Conservation (phyloP, 192 early-diverging fungal genomes). For the Podila horticola region DNA sequence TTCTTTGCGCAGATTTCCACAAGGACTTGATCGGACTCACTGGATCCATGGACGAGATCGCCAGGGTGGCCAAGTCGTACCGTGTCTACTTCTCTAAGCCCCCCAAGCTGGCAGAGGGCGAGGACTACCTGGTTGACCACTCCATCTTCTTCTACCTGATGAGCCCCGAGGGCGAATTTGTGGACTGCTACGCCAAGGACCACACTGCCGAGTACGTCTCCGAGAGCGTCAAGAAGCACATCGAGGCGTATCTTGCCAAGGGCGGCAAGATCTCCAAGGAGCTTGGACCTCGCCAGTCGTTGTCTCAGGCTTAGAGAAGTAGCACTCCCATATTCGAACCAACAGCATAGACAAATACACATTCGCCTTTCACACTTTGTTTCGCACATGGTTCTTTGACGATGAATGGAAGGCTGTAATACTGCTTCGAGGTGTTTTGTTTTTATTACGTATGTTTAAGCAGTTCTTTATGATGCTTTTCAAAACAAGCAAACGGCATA, state of each 20-base stretch:
- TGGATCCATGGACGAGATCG: constrained; percentile 86
- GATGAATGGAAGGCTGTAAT: too few relatives aligned
- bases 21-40: constrained; percentile 93
- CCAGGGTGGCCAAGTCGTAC: constrained; percentile 86
- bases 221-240: constrained; percentile 63
- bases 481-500: too few relatives aligned
- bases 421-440: too few relatives aligned
- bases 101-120: constrained; percentile 77
- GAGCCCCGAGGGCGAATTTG: constrained; percentile 89
- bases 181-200: constrained; percentile 92
- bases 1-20: constrained; percentile 80
- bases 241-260: constrained; percentile 52
- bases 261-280: constrained; percentile 53
- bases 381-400: neutral
- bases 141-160: constrained; percentile 99
- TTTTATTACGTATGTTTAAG: too few relatives aligned
- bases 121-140: constrained; percentile 98
- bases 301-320: neutral
- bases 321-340: neutral
- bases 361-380: neutral
- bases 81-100: constrained; percentile 96
- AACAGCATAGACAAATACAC: neutral
- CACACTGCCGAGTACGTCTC: constrained; percentile 71
- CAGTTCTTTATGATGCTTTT: too few relatives aligned
- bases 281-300: neutral